Evolutionary conservation across 306 rosid genomes (phyloP).

Genomic region (Quillaja saponaria): DNA sequence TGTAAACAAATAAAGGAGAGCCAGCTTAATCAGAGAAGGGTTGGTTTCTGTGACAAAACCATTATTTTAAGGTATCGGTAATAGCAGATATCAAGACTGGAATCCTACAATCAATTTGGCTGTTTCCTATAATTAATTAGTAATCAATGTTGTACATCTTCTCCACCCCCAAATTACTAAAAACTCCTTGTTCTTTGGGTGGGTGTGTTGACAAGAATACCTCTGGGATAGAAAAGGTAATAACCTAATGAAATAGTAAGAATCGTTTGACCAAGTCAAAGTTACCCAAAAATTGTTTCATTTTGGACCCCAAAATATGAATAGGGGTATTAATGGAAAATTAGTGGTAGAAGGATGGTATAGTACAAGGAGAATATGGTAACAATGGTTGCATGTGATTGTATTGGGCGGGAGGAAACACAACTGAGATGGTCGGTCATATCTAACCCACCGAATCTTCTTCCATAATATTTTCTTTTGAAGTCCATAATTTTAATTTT

Average conservation of each 20-base stretch:
- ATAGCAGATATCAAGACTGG: conserved; percentile 38
- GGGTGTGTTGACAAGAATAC: background rate
- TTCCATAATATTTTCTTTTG: background rate
- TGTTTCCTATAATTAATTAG: conserved; percentile 12
- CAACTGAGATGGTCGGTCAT: conserved; percentile 45
- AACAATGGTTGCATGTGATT: conserved; percentile 29
- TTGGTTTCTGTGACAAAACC: conserved; percentile 21
- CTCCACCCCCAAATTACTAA: background rate
- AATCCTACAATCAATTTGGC: conserved; percentile 37
- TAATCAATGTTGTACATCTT: conserved; percentile 16
- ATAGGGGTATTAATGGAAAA: no score
- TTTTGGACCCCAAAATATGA: no score
- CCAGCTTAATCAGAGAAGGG: conserved; percentile 5
- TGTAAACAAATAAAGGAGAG: conserved; percentile 3
- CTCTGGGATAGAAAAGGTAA: no score
- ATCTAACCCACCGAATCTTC: conserved; percentile 56
- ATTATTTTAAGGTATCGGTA: conserved; percentile 51
- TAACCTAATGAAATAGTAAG: no score
- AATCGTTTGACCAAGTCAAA: no score
- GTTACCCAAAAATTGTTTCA: no score
- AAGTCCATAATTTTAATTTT: no score
- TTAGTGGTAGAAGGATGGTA: no score
- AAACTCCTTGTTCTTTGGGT: background rate
- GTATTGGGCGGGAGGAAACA: conserved; percentile 26
- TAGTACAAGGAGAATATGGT: conserved; percentile 30